Conservation (phyloP, 805 yeast genomes). For the Lipomyces sp. region DNA sequence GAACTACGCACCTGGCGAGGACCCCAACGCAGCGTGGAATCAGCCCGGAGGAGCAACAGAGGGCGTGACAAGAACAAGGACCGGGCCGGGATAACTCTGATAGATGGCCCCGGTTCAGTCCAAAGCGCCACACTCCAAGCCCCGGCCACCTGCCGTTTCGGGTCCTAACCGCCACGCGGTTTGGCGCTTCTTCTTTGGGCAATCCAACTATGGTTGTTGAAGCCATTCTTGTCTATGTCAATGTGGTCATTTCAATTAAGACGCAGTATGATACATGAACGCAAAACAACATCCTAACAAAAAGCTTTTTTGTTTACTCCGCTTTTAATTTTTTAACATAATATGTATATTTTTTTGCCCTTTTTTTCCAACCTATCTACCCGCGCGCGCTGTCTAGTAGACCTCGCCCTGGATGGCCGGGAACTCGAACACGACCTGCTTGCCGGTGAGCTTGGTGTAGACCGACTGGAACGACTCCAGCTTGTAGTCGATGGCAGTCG, state of each 20-base stretch:
- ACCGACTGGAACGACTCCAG: constrained; percentile 98
- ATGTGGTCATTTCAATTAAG: constrained; percentile 8
- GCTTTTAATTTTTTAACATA: background rate
- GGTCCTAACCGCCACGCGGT: no score
- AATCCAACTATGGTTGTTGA: no score
- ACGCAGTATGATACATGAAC: constrained; percentile 7
- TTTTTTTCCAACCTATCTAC: background rate
- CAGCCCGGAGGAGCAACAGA: no score
- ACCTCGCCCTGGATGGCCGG: constrained; percentile 46
- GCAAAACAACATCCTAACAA: background rate
- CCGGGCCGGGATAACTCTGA: no score
- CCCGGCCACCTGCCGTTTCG: no score
- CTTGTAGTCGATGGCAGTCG: constrained; percentile 95
- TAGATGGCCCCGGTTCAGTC: no score
- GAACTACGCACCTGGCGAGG: no score
- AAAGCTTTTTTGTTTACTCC: background rate
- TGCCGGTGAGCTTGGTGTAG: constrained; percentile 98
- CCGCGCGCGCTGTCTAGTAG: constrained; percentile 32
- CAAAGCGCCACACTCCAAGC: no score
- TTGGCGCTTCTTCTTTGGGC: no score
- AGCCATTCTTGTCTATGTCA: no score
- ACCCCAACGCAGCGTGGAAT: no score
- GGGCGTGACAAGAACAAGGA: no score
- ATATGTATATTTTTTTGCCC: background rate
- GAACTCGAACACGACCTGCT: constrained; percentile 98